Evolutionary conservation across 2,329 filamentous ascomycete species (phyloP), one percentile per base, ranked within the genome.

Genomic region (Arthrobotrys conoides): DNA sequence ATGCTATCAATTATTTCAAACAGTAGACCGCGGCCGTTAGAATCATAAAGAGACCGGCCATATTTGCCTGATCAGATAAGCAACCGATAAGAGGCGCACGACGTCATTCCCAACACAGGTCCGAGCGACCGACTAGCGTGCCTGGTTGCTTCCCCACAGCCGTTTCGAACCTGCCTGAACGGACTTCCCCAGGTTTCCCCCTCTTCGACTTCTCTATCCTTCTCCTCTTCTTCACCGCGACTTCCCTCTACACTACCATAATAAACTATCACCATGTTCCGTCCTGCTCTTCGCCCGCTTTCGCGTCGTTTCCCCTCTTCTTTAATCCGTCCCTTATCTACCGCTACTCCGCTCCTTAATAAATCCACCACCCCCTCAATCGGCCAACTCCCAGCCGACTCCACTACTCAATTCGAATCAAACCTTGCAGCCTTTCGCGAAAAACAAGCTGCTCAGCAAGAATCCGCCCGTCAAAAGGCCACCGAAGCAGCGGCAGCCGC

Each of bases 391-490:
- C 91, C 88, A 55, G 89, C 91, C 61, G 87, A 92, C 80, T 89
- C 90, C 80, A 91, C 92, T 81, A 87, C 90, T 67, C 87, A 88
- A 71, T 99, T 98, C 88, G 93, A 92, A 84, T 86, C 88, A 83
- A 93, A 92, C 85, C 94, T 97, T 87, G 91, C 91, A 85, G 88
- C 91, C 83, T 98, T 97, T 86, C 92, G 96, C 84, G 91, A 94
- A 85, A 90, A 92, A 84, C 87, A 97, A 83, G 89, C 90, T 82
- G 89, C 91, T 12, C 77, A 80, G 30, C 80, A 75, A 14, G 70
- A 75, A 55, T 85, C 90, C 90, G 84, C 90, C 92, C 86, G 92
- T 91, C 87, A 88, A 87, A 85, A 92, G 92, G 86, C 90, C 91
- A 87, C 91, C 93, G 91, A 92, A 94, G 81, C 78, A 77, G 80